These are phyloP conservation scores for Trichoderma sp. DNA, from an alignment of 2,329 filamentous ascomycete genomes.

Conservation along the genomic window DNA sequence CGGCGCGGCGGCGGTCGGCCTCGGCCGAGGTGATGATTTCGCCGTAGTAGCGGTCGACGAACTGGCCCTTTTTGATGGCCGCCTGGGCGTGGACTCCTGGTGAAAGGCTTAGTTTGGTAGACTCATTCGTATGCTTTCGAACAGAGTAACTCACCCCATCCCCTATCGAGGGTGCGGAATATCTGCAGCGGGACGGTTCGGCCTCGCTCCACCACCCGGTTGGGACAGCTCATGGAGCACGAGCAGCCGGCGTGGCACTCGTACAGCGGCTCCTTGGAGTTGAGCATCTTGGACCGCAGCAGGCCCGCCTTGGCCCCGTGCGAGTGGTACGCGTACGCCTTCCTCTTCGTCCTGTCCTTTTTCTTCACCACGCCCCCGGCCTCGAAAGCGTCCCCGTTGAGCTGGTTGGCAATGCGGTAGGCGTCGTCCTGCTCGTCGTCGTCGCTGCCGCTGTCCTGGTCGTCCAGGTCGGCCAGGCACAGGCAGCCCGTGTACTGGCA, in stretches of 20 bases:
- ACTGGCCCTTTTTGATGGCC: slow-evolving; percentile 70
- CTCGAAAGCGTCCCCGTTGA: neutral
- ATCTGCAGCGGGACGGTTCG: slow-evolving; percentile 72
- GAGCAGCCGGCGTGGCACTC: slow-evolving; percentile 75
- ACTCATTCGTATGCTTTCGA: no score
- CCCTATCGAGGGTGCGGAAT: slow-evolving; percentile 71
- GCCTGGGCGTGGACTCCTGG: slow-evolving; percentile 63
- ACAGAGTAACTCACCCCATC: slow-evolving; percentile 74
- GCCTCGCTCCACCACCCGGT: slow-evolving; percentile 75
- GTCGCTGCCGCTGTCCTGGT: slow-evolving; percentile 52
- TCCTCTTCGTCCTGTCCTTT: slow-evolving; percentile 33
- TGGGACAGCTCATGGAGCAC: slow-evolving; percentile 68
- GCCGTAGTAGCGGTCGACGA: slow-evolving; percentile 78
- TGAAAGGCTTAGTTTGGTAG: no score
- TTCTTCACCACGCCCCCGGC: slow-evolving; percentile 38
- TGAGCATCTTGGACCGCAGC: slow-evolving; percentile 54
- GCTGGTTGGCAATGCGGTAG: neutral
- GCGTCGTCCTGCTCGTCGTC: slow-evolving; percentile 31
- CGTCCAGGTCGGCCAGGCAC: slow-evolving; percentile 67
- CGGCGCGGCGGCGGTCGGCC: slow-evolving; percentile 64
- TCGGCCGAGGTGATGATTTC: slow-evolving; percentile 67
- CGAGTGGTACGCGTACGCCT: slow-evolving; percentile 65
- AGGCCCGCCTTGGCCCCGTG: slow-evolving; percentile 55
- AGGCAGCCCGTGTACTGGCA: slow-evolving; percentile 70
- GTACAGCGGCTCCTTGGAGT: slow-evolving; percentile 67